phyloP scores from a whole-genome alignment of 192 early-diverging fungal species.

The Hyaloraphidium curvatum region DNA sequence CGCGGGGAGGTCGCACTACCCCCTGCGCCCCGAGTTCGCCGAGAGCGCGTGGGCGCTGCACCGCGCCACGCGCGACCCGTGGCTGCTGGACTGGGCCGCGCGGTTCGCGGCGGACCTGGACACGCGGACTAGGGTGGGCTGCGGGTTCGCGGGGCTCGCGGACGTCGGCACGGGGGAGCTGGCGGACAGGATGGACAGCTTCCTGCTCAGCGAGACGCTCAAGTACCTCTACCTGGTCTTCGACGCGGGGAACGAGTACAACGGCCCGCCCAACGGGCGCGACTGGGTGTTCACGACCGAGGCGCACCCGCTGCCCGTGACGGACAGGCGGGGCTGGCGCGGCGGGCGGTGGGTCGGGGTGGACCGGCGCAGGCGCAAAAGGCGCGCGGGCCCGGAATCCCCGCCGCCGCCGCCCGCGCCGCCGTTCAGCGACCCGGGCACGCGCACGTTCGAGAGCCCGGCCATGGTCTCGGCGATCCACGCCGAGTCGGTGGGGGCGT shows the following conservation, averaged over 20 bases:
- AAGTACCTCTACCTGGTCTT: conserved; percentile 97
- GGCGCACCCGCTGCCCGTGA: not conserved
- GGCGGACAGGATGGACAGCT: conserved; percentile 88
- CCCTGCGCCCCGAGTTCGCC: conserved; percentile 79
- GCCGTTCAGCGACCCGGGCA: not conserved
- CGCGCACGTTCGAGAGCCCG: not conserved
- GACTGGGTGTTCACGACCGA: not conserved
- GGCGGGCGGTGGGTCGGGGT: not conserved
- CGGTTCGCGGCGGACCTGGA: conserved; percentile 50
- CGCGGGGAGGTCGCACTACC: conserved; percentile 26
- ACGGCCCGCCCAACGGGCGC: not conserved
- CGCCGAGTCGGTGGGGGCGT: not conserved
- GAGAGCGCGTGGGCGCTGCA: conserved; percentile 90
- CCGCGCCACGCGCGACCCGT: conserved; percentile 70
- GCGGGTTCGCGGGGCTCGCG: conserved; percentile 60
- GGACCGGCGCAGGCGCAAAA: not conserved
- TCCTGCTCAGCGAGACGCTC: conserved; percentile 80
- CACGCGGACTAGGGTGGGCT: conserved; percentile 36
- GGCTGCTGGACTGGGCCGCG: conserved; percentile 7
- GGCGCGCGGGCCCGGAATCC: not conserved
- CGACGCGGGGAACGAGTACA: conserved; percentile 46
- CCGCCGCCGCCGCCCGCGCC: not conserved
- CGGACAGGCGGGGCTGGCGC: not conserved
- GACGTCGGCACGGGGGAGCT: conserved; percentile 37
- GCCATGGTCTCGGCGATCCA: not conserved